A percentile compares a stretch with the other conserved stretches of the same genome.
Conservation (phyloP, 768 basidiomycete species). For the Cantharellus anzutake region DNA sequence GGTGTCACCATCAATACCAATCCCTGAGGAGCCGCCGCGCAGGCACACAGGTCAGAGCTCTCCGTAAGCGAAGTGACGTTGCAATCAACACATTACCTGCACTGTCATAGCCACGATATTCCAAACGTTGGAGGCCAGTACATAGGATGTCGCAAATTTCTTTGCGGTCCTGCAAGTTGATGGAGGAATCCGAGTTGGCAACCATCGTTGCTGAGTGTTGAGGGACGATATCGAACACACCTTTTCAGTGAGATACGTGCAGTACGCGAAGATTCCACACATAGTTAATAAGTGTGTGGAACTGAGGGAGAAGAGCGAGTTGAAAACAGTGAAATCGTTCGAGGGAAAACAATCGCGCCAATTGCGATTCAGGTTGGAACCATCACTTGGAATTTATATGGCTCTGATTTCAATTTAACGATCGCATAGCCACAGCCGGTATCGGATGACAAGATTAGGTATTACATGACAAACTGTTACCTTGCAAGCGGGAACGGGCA, state of each 20-base stretch:
- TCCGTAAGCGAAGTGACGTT: background rate
- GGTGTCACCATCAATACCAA: slow-evolving; percentile 83
- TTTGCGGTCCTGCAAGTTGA: slow-evolving; percentile 49
- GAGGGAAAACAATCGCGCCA: background rate
- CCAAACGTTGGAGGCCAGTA: slow-evolving; percentile 81
- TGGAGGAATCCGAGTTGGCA: background rate
- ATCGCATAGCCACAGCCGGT: too few species aligned
- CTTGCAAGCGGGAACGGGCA: too few species aligned
- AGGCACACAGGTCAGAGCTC: background rate
- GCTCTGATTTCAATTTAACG: background rate
- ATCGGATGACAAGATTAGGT: too few species aligned
- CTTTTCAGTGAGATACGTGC: slow-evolving; percentile 89
- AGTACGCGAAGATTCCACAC: slow-evolving; percentile 97
- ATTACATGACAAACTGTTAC: too few species aligned
- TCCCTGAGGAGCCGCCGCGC: slow-evolving; percentile 21
- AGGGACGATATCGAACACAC: slow-evolving; percentile 24
- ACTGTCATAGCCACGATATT: slow-evolving; percentile 97
- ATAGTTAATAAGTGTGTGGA: slow-evolving; percentile 19
- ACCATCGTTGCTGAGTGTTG: background rate
- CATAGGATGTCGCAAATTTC: slow-evolving; percentile 81
- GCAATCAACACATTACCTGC: slow-evolving; percentile 25
- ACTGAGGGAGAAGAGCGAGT: background rate
- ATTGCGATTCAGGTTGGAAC: background rate
- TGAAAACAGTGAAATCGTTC: background rate
- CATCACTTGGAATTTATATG: background rate